Evolutionary conservation across 1,139 yeast species (phyloP), one percentile per base, ranked within the genome.

Genomic region (Kazachstania sp.): DNA sequence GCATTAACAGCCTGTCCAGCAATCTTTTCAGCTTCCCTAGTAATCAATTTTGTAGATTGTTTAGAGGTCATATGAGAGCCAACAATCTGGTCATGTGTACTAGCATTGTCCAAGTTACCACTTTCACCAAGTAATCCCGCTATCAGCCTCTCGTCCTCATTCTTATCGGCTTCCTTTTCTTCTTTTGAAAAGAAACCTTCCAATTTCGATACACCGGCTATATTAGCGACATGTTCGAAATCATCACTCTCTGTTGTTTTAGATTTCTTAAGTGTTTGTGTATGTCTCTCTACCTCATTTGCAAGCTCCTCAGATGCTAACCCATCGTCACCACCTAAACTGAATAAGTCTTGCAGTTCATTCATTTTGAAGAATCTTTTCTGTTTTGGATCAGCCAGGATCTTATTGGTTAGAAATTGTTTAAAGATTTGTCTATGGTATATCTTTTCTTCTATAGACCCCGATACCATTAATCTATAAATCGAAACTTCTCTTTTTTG

Each of bases 341-440:
- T 77, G 62, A 94, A 92, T 49, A 92, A 69, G 65, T 92, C 97
- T 57, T 90, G 95, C 45, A 92, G 68, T 59, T 94, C 98, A 58
- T 85, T 87, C 75, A 82, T 83, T 61, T 92, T 92, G 70, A 92
- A 92, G 58, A 92, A 90, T 50, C 97, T 70, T 51, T 92, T 75
- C 61, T 94, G 98, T 55, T 90, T 90, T 0, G 98, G 98, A 61
- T 92, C 98, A 55, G 88, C 90, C 59, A 94, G 71, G 54, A 92
- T 90, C 67, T 92, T 94, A 67, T 94, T 94, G 0, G 97, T 86
- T 53, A 92, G 68, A 57, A 92, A 85, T 50, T 95, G 97, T 64
- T 92, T 92, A 75, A 92, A 94, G 38, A 92, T 92, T 66, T 92
- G 98, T 30, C 98, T 76, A 59, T 94, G 98, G 59, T 92, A 92